Conservation (phyloP, 2,329 filamentous ascomycete genomes). For the Colletotrichum aenigma region DNA sequence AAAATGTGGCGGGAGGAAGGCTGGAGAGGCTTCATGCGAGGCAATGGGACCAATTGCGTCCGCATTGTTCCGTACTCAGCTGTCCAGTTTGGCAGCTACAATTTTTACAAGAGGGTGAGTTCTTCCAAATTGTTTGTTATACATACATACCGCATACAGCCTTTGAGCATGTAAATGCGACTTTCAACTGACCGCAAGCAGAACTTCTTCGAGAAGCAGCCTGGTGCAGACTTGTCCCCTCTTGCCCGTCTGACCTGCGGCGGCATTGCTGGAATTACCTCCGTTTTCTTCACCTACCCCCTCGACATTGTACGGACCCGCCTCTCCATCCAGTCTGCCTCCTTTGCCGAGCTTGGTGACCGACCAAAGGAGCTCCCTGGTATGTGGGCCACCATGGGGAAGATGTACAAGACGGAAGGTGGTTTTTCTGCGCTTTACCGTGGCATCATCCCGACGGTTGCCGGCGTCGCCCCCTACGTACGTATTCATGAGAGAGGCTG, state of each 20-base stretch:
- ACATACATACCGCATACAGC: not conserved
- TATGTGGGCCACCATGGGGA: conserved; percentile 84
- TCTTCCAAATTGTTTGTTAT: not conserved
- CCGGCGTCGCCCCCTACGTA: conserved; percentile 94
- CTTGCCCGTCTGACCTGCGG: conserved; percentile 84
- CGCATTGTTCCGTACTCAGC: conserved; percentile 98
- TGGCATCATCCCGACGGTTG: conserved; percentile 91
- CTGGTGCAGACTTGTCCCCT: conserved; percentile 76
- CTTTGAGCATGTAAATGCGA: not conserved
- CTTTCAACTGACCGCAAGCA: conserved; percentile 26
- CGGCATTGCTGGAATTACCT: conserved; percentile 91
- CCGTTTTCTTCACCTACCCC: conserved; percentile 92
- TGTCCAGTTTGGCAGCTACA: conserved; percentile 98
- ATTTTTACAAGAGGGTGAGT: conserved; percentile 87
- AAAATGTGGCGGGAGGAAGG: conserved; percentile 99
- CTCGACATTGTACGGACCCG: conserved; percentile 97
- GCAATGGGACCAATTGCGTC: conserved; percentile 98
- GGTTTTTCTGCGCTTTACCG: conserved; percentile 87
- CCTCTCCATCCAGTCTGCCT: conserved; percentile 96
- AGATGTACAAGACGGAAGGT: conserved; percentile 92
- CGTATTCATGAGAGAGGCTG: conserved; percentile 20
- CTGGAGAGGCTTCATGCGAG: conserved; percentile 96
- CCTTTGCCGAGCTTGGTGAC: conserved; percentile 77
- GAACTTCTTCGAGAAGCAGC: conserved; percentile 78
- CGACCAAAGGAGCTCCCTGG: conserved; percentile 76